Evolutionary conservation across 1,139 yeast genomes (phyloP).

Genomic region (Hemisphaericaspora subhashii): DNA sequence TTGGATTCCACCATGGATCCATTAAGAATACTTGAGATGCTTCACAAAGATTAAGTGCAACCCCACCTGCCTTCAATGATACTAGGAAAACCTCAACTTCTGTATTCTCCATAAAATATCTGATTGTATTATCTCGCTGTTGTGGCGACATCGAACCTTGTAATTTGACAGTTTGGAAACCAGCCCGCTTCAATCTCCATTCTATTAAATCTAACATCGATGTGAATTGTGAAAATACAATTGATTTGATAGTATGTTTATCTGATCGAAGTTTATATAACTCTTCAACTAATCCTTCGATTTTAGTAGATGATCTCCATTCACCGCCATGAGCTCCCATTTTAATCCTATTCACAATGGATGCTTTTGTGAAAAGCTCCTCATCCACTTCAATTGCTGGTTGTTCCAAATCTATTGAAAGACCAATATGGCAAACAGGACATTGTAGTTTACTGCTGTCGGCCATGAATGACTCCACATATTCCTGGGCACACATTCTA

Average conservation of each 20-base stretch:
- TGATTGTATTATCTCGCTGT: conserved; percentile 88
- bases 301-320: conserved; percentile 93
- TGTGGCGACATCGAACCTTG: conserved; percentile 97
- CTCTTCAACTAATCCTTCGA: conserved; percentile 94
- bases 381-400: conserved; percentile 81
- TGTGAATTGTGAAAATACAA: conserved; percentile 95
- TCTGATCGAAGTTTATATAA: conserved; percentile 84
- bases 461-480: conserved; percentile 79
- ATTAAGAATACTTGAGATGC: conserved; percentile 93
- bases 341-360: conserved; percentile 86
- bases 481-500: conserved; percentile 86
- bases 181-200: conserved; percentile 92
- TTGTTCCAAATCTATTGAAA: conserved; percentile 85
- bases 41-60: conserved; percentile 91
- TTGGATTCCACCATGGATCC: conserved; percentile 99
- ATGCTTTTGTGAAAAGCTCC: conserved; percentile 65
- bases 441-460: conserved; percentile 63
- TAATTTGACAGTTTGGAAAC: conserved; percentile 87
- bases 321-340: conserved; percentile 68
- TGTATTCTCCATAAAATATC: conserved; percentile 88
- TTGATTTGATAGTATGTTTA: conserved; percentile 84
- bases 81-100: conserved; percentile 91
- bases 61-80: conserved; percentile 97
- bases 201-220: conserved; percentile 94
- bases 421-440: conserved; percentile 93